These are phyloP conservation scores for Vickermania ingenoplastis DNA, from an alignment of 208 protist species.

Conservation along the genomic window DNA sequence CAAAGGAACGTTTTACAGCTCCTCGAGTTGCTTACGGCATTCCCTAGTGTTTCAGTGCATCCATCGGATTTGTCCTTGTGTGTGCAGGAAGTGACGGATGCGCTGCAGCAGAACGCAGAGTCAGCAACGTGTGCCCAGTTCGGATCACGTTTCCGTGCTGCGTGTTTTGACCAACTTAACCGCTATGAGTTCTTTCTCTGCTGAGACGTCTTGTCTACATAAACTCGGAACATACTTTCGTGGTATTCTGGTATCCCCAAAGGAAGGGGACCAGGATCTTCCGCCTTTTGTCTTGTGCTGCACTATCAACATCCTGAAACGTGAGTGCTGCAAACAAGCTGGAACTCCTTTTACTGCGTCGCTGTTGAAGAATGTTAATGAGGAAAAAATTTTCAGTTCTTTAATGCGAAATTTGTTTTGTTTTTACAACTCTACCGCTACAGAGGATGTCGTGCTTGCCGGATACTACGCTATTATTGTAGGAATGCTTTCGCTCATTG, in stretches of 20 bases:
- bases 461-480: conserved; percentile 79
- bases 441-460: conserved; percentile 51
- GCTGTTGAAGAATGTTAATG: conserved; percentile 7
- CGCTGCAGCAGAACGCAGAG: too few relatives aligned
- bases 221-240: not conserved
- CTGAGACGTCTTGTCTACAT: not conserved
- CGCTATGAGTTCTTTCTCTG: not conserved
- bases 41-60: conserved; percentile 4
- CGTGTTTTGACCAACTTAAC: conserved; percentile 1
- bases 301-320: conserved; percentile 62
- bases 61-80: not conserved
- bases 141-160: not conserved
- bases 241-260: not conserved
- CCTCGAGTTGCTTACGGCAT: conserved; percentile 37
- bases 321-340: conserved; percentile 21
- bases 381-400: not conserved
- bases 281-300: conserved; percentile 56
- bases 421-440: conserved; percentile 22
- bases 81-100: not conserved
- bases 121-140: too few relatives aligned
- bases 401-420: conserved; percentile 18
- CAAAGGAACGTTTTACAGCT: conserved; percentile 6
- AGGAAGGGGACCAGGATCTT: conserved; percentile 12
- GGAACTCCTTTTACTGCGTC: conserved; percentile 8
- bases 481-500: conserved; percentile 43